Conservation (phyloP, 1,284 basidiomycete genomes). For the Pyrrhoderma lamaoense region DNA sequence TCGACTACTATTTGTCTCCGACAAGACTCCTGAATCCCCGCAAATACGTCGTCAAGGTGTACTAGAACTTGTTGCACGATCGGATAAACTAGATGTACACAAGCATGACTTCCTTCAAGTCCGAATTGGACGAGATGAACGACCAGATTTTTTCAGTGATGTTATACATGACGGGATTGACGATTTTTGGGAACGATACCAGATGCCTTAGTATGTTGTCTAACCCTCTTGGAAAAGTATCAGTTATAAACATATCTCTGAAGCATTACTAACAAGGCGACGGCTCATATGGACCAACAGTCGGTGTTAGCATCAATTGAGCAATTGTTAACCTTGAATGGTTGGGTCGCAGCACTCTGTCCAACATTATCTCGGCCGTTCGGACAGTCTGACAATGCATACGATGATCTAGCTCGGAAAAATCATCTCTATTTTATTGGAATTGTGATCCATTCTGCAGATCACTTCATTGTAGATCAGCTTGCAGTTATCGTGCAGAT, state of each 20-base stretch:
- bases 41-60: slow-evolving; percentile 77
- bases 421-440: slow-evolving; percentile 90
- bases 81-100: slow-evolving; percentile 85
- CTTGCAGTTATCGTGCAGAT: slow-evolving; percentile 93
- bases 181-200: slow-evolving; percentile 89
- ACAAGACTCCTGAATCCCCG: slow-evolving; percentile 31
- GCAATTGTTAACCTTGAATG: slow-evolving; percentile 84
- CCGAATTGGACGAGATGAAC: slow-evolving; percentile 77
- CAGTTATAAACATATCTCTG: neutral
- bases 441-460: slow-evolving; percentile 90
- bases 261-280: slow-evolving; percentile 75
- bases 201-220: slow-evolving; percentile 72
- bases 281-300: slow-evolving; percentile 81
- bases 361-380: slow-evolving; percentile 87
- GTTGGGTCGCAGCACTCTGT: slow-evolving; percentile 98
- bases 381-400: slow-evolving; percentile 82
- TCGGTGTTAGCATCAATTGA: slow-evolving; percentile 83
- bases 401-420: slow-evolving; percentile 76
- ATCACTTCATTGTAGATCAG: slow-evolving; percentile 96
- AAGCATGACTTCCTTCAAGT: slow-evolving; percentile 82
- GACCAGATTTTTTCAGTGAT: slow-evolving; percentile 70
- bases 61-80: slow-evolving; percentile 74
- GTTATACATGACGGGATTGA: slow-evolving; percentile 68
- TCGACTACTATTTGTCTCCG: slow-evolving; percentile 39
- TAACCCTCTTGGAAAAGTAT: slow-evolving; percentile 18